Evolutionary conservation across 1,139 yeast genomes (phyloP), one percentile per base, ranked within the genome.

Genomic region (Suhomyces wounanorum): DNA sequence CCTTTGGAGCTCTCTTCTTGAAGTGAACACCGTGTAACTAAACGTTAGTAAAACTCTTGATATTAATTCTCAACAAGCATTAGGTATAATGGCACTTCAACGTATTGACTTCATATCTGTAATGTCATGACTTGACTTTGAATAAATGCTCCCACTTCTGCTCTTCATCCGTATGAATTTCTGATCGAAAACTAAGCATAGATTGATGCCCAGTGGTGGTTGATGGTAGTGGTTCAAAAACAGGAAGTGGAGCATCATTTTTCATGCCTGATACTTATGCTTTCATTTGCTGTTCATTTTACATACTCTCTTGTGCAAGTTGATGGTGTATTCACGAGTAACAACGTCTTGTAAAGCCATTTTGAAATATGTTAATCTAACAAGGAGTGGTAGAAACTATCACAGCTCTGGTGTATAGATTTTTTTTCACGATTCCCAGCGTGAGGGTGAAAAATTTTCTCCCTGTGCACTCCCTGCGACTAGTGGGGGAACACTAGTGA

Each of bases 1-100:
- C 99, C 78, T 84, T 89, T 82, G 99, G 99, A 74, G 99, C 99
- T 85, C 98, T 90, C 90, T 89, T 89, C 87, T 94, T 95, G 96
- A 94, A 94, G 81, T 90, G 87, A 69, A 87, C 92, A 84, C 99
- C 98, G 81, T 89, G 96, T 77, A 90, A 89, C 95, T 87, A 71
- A 64, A 52, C 61, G 81, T 76, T 77, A 76, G 80, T 75, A 77
- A 33, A 28, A 33, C 18, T 33, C 11, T 14, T 17, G 25, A 28
- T 26, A 28, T 18, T 25, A 8, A 14, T 23, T 11, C 40, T 21
- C 25, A 8, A 10, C 17, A 30, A 37, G 23, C 37, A 30, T 30
- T 30, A 33, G 3, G 18, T 16, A 33, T 21, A 14, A 3, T 33
- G 18, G 35, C 30, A 30, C 8, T 6, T 30, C 13, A 13, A 30